These are phyloP conservation scores for Populus pruinosa DNA, from an alignment of 345 rosid species.

Conservation along the genomic window DNA sequence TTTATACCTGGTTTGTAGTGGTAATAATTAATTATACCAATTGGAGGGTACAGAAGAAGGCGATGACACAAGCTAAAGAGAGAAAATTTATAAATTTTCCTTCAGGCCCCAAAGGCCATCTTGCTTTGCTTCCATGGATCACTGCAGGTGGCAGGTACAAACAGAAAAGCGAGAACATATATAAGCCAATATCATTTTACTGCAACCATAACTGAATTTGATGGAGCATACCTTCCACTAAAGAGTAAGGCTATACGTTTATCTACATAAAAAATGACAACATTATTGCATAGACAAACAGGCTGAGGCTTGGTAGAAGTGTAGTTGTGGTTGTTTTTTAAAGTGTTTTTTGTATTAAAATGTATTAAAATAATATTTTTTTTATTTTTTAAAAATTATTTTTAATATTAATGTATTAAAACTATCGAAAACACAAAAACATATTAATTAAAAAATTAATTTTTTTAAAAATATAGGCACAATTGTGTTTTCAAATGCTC, in stretches of 20 bases:
- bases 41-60: constrained; percentile 76
- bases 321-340: too few relatives aligned
- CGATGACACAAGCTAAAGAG: constrained; percentile 62
- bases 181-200: constrained; percentile 56
- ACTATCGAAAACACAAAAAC: too few relatives aligned
- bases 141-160: constrained; percentile 33
- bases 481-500: too few relatives aligned
- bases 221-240: constrained; percentile 21
- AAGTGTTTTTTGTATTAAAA: too few relatives aligned
- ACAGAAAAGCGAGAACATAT: constrained; percentile 12
- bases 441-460: too few relatives aligned
- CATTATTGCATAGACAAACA: too few relatives aligned
- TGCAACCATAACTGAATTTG: constrained; percentile 9
- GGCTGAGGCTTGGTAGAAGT: too few relatives aligned
- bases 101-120: constrained; percentile 46
- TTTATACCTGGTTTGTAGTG: constrained; percentile 60
- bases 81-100: constrained; percentile 64
- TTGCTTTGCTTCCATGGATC: constrained; percentile 72
- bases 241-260: constrained; percentile 42
- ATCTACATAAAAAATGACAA: too few relatives aligned
- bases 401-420: too few relatives aligned
- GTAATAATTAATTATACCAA: constrained; percentile 71
- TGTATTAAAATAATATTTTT: too few relatives aligned
- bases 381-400: too few relatives aligned
- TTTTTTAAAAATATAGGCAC: too few relatives aligned